These are phyloP conservation scores for Aspergillus oerlinghausenensis DNA, from an alignment of 2,329 filamentous ascomycete species.

Conservation along the genomic window DNA sequence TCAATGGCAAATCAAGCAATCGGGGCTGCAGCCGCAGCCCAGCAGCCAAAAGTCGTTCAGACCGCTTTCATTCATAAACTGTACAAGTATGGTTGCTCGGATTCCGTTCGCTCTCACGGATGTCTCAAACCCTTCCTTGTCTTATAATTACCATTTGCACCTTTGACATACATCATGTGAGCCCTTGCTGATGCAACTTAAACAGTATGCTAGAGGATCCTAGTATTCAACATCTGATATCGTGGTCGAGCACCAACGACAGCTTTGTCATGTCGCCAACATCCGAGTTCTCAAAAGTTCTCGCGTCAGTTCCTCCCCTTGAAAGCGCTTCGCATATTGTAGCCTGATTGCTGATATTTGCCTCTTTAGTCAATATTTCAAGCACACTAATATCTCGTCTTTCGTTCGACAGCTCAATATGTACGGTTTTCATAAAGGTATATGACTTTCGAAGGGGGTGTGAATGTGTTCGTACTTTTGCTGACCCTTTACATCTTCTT, in stretches of 20 bases:
- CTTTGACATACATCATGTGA: not conserved
- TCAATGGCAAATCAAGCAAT: slow-evolving; percentile 28
- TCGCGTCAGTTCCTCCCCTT: slow-evolving; percentile 66
- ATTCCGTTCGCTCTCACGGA: not conserved
- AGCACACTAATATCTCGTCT: slow-evolving; percentile 98
- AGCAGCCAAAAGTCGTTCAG: slow-evolving; percentile 96
- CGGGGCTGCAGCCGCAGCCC: slow-evolving; percentile 54
- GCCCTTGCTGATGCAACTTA: slow-evolving; percentile 15
- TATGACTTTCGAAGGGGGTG: slow-evolving; percentile 5
- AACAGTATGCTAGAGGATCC: slow-evolving; percentile 92
- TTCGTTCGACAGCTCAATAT: slow-evolving; percentile 98
- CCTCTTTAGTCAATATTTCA: slow-evolving; percentile 82
- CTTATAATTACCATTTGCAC: not conserved
- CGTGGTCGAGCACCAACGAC: slow-evolving; percentile 88
- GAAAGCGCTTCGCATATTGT: not conserved
- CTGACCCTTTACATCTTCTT: slow-evolving; percentile 5
- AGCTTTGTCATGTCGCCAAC: slow-evolving; percentile 99
- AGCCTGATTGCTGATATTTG: slow-evolving; percentile 17
- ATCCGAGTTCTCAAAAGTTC: slow-evolving; percentile 93
- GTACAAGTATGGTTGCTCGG: slow-evolving; percentile 69
- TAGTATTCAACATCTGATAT: slow-evolving; percentile 89
- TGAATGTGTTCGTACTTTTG: slow-evolving; percentile 1
- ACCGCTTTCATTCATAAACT: slow-evolving; percentile 99
- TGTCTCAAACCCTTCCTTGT: not conserved
- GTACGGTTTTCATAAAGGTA: slow-evolving; percentile 99